These are phyloP conservation scores for Aspergillus sp. DNA, from an alignment of 2,329 filamentous ascomycete species.

Conservation along the genomic window DNA sequence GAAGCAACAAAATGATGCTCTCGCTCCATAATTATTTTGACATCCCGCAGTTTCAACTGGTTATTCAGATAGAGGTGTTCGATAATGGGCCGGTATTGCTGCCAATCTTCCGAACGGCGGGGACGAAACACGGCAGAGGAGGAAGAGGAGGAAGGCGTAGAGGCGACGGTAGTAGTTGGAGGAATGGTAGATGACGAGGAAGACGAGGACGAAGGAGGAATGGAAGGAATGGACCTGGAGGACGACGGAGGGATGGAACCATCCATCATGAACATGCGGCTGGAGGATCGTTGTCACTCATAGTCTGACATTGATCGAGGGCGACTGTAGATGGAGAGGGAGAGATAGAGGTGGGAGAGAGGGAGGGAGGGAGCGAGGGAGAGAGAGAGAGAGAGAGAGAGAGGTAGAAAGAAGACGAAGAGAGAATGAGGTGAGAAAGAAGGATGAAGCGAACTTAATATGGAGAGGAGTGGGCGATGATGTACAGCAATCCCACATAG, in stretches of 20 bases:
- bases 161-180: conserved; percentile 7
- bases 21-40: conserved; percentile 31
- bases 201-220: conserved; percentile 14
- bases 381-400: neutral
- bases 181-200: conserved; percentile 14
- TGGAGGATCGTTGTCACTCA: conserved; percentile 9
- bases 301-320: conserved; percentile 9
- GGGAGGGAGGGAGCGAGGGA: neutral
- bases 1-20: conserved; percentile 32
- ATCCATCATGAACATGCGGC: conserved; percentile 16
- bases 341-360: neutral
- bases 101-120: conserved; percentile 32
- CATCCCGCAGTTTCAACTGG: conserved; percentile 30
- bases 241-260: conserved; percentile 18
- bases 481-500: neutral
- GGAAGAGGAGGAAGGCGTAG: conserved; percentile 11
- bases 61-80: conserved; percentile 30
- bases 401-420: conserved; percentile 1
- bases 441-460: conserved; percentile 2
- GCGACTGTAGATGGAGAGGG: neutral
- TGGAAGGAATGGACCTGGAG: neutral
- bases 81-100: conserved; percentile 28
- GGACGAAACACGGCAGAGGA: conserved; percentile 23
- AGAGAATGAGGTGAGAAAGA: conserved; percentile 1
- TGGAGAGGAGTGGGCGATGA: neutral